Percentiles rank a stretch among this genome's conserved stretches.
Evolutionary conservation across 768 basidiomycete genomes (phyloP).

Genomic region (Phylloporus rhodoxanthus): DNA sequence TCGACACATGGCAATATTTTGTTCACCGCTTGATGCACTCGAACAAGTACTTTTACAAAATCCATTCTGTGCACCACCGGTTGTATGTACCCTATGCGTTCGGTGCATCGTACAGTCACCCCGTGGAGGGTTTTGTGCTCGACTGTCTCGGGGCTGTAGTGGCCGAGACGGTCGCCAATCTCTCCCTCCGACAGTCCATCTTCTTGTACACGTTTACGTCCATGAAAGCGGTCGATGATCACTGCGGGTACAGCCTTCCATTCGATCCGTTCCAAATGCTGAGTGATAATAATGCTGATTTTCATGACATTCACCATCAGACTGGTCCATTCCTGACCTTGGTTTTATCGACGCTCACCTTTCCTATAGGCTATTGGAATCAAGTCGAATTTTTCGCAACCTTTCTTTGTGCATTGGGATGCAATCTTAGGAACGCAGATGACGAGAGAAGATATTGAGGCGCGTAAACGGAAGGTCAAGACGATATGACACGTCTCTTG

Average conservation of each 20-base stretch:
- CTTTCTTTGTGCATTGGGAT: slow-evolving; percentile 97
- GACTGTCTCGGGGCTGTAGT: slow-evolving; percentile 77
- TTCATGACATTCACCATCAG: slow-evolving; percentile 98
- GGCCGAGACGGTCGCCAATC: slow-evolving; percentile 62
- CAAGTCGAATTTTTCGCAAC: slow-evolving; percentile 93
- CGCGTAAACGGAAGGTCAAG: slow-evolving; percentile 38
- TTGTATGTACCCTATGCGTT: slow-evolving; percentile 97
- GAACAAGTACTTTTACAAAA: slow-evolving; percentile 84
- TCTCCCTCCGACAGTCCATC: slow-evolving; percentile 78
- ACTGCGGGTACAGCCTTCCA: slow-evolving; percentile 85
- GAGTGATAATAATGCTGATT: slow-evolving; percentile 87
- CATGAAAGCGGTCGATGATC: slow-evolving; percentile 92
- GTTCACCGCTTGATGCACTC: slow-evolving; percentile 88
- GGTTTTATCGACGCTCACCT: background rate
- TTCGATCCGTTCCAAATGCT: slow-evolving; percentile 89
- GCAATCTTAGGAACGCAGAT: slow-evolving; percentile 74
- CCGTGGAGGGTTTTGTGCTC: slow-evolving; percentile 86
- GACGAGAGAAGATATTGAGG: slow-evolving; percentile 63
- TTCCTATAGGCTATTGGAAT: slow-evolving; percentile 57
- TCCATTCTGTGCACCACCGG: slow-evolving; percentile 93
- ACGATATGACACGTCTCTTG: slow-evolving; percentile 7
- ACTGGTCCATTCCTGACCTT: slow-evolving; percentile 34
- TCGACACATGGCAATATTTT: slow-evolving; percentile 99
- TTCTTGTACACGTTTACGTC: slow-evolving; percentile 79
- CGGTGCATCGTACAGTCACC: slow-evolving; percentile 98